Conservation (phyloP, 805 yeast species). For the Nakazawaea ishiwadae region DNA sequence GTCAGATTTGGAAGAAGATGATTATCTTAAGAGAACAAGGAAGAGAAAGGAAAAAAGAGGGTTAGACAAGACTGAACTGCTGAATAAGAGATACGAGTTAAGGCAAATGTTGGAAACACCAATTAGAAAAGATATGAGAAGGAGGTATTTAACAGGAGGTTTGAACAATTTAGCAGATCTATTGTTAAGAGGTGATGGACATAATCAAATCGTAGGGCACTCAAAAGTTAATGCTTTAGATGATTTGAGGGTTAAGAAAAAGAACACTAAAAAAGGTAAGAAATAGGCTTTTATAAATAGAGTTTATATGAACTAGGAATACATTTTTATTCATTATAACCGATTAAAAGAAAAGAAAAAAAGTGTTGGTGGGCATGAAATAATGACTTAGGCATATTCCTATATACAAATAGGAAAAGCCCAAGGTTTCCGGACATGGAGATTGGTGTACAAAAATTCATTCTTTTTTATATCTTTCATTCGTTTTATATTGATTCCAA, state of each 20-base stretch:
- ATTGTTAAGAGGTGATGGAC: conserved; percentile 56
- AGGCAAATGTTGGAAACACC: conserved; percentile 45
- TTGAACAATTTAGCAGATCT: conserved; percentile 72
- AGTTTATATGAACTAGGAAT: background rate
- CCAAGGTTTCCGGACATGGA: too few species aligned
- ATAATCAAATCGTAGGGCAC: conserved; percentile 65
- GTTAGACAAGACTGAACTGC: conserved; percentile 45
- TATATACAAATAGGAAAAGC: too few species aligned
- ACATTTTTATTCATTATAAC: too few species aligned
- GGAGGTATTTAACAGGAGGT: conserved; percentile 79
- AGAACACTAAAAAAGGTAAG: conserved; percentile 1
- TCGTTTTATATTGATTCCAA: too few species aligned
- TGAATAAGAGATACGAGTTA: conserved; percentile 45
- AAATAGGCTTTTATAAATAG: conserved; percentile 1
- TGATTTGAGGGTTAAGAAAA: conserved; percentile 36
- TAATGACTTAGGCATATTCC: too few species aligned
- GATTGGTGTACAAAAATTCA: too few species aligned
- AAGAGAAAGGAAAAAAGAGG: conserved; percentile 49
- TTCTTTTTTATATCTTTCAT: too few species aligned
- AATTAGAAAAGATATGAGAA: conserved; percentile 59
- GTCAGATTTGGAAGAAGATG: conserved; percentile 68
- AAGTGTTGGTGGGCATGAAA: too few species aligned
- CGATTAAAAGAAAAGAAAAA: too few species aligned
- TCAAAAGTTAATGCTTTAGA: conserved; percentile 64
- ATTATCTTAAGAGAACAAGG: conserved; percentile 58